These are phyloP conservation scores for Handroanthus guayacan DNA, from an alignment of 257 asterid genomes.

Conservation along the genomic window DNA sequence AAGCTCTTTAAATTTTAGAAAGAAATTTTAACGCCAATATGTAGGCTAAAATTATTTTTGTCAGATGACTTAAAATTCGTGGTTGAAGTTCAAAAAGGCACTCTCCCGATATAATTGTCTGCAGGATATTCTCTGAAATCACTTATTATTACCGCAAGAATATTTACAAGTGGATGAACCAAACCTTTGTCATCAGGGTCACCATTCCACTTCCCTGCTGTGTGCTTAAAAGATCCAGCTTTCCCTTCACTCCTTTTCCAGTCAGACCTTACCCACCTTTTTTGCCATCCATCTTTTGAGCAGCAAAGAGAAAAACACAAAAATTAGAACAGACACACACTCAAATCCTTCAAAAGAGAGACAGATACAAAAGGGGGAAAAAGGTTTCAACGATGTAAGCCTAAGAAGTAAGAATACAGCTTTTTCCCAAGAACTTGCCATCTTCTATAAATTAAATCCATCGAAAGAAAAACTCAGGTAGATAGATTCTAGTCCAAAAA, in stretches of 20 bases:
- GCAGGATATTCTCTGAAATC: not conserved
- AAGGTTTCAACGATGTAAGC: not conserved
- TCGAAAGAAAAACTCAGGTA: conserved; percentile 19
- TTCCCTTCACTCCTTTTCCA: conserved; percentile 95
- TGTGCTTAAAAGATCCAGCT: conserved; percentile 91
- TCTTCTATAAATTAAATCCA: not conserved
- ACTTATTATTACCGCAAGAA: conserved; percentile 2
- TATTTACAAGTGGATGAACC: not conserved
- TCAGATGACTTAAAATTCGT: not conserved
- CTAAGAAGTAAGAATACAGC: not conserved
- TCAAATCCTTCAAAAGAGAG: not conserved
- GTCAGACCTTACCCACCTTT: conserved; percentile 90
- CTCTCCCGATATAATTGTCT: not conserved
- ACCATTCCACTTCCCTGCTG: conserved; percentile 92
- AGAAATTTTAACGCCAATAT: not conserved
- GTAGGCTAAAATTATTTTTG: not conserved
- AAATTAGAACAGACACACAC: not conserved
- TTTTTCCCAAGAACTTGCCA: not conserved
- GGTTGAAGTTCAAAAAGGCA: not conserved
- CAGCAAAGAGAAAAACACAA: conserved; percentile 7
- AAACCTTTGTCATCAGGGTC: conserved; percentile 96
- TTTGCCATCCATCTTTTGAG: conserved; percentile 86
- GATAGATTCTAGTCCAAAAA: not conserved
- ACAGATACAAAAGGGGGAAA: not conserved
- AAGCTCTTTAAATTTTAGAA: not conserved